These are phyloP conservation scores for Austroboletus novae-zelandiae DNA, from an alignment of 1,284 basidiomycete genomes.

Conservation along the genomic window DNA sequence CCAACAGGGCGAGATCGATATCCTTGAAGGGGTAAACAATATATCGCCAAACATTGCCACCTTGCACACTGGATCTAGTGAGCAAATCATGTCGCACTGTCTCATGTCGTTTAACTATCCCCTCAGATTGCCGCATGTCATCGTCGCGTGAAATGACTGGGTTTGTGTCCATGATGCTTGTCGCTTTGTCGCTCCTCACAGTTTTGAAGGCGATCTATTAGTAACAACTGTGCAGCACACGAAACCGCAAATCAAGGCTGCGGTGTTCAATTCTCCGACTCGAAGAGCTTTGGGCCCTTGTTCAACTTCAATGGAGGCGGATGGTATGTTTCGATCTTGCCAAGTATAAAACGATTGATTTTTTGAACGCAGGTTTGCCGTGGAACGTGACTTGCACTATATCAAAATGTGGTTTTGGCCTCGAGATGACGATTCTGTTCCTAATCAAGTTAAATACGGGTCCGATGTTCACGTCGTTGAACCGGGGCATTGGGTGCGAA, in stretches of 20 bases:
- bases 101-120: neutral
- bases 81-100: neutral
- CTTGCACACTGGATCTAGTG: constrained; percentile 21
- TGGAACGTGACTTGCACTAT: constrained; percentile 16
- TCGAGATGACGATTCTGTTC: constrained; percentile 13
- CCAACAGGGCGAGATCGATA: constrained; percentile 33
- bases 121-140: constrained; percentile 21
- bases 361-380: constrained; percentile 18
- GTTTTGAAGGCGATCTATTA: constrained; percentile 9
- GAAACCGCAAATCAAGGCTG: constrained; percentile 43
- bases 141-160: constrained; percentile 21
- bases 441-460: constrained; percentile 11
- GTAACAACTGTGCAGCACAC: constrained; percentile 24
- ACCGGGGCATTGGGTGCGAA: constrained; percentile 22
- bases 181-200: constrained; percentile 3
- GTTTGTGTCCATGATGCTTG: constrained; percentile 10
- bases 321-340: constrained; percentile 25
- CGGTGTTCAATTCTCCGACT: constrained; percentile 37
- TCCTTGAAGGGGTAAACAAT: constrained; percentile 32
- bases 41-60: constrained; percentile 27
- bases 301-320: constrained; percentile 43
- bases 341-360: neutral
- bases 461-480: constrained; percentile 8
- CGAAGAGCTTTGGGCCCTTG: constrained; percentile 33
- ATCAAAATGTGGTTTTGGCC: constrained; percentile 28